Evolutionary conservation across 371 early-diverging fungal species (phyloP).

Genomic region (Catenaria anguillulae): DNA sequence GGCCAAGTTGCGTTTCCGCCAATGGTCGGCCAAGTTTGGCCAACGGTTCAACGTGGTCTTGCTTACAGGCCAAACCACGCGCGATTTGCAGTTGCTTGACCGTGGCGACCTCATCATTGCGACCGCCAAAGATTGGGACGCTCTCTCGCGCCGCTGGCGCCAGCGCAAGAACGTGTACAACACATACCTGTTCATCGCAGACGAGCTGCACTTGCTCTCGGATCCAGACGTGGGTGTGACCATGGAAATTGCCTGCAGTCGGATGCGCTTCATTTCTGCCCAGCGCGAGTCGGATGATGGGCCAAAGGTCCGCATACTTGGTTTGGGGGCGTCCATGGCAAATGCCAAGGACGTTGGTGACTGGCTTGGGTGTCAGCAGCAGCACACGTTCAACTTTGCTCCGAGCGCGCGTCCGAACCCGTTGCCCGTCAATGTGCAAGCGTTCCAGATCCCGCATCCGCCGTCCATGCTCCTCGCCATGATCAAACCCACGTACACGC

Average conservation of each 20-base stretch:
- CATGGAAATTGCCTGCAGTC: conserved; percentile 77
- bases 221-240: conserved; percentile 62
- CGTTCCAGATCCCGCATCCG: conserved; percentile 76
- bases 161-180: conserved; percentile 81
- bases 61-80: conserved; percentile 89
- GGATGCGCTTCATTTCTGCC: conserved; percentile 81
- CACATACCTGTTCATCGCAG: conserved; percentile 80
- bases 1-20: conserved; percentile 53
- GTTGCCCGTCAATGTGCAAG: conserved; percentile 84
- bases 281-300: conserved; percentile 44
- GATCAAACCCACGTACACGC: conserved; percentile 73
- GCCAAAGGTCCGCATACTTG: conserved; percentile 71
- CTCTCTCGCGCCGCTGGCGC: conserved; percentile 86
- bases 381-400: conserved; percentile 78
- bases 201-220: conserved; percentile 92
- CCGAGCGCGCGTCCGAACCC: conserved; percentile 86
- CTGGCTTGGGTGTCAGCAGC: conserved; percentile 78
- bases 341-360: conserved; percentile 90
- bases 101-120: conserved; percentile 78
- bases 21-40: conserved; percentile 65
- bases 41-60: conserved; percentile 44
- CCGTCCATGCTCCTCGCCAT: conserved; percentile 88
- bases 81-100: conserved; percentile 72
- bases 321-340: conserved; percentile 71
- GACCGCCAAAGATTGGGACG: conserved; percentile 98